phyloP scores from a whole-genome alignment of 1,139 yeast genomes.

The Blastobotrys petasosporus region DNA sequence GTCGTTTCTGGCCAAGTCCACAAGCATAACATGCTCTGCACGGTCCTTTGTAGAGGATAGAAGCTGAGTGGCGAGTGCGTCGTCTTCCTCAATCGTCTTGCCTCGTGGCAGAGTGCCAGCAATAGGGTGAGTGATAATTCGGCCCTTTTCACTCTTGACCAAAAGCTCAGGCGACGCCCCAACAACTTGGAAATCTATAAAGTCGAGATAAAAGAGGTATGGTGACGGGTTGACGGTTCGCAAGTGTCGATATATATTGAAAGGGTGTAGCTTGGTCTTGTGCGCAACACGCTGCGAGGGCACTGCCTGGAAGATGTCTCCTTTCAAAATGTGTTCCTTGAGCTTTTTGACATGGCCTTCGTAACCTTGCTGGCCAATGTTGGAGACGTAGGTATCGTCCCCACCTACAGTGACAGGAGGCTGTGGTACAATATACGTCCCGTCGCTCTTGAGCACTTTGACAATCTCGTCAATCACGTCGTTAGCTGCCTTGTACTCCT shows the following conservation, averaged over 20 bases:
- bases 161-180: conserved; percentile 96
- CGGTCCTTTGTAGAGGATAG: conserved; percentile 82
- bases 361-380: conserved; percentile 90
- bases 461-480: conserved; percentile 54
- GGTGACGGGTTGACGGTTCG: conserved; percentile 97
- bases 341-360: conserved; percentile 70
- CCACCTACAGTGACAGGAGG: conserved; percentile 52
- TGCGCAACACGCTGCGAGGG: conserved; percentile 96
- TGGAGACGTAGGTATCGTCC: conserved; percentile 67
- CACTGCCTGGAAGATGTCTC: conserved; percentile 95
- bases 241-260: conserved; percentile 88
- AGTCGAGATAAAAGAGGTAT: conserved; percentile 87
- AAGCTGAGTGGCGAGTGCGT: conserved; percentile 65
- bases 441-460: conserved; percentile 42
- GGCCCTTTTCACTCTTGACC: conserved; percentile 75
- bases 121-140: conserved; percentile 89
- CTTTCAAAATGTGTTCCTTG: conserved; percentile 75
- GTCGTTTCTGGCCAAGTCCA: conserved; percentile 93
- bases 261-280: conserved; percentile 92
- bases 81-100: conserved; percentile 85
- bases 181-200: conserved; percentile 83
- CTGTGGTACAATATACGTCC: conserved; percentile 55
- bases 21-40: conserved; percentile 98
- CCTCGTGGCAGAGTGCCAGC: conserved; percentile 96
- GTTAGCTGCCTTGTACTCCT: conserved; percentile 50